Evolutionary conservation across 768 basidiomycete species (phyloP).

Genomic region (Albatrellus ellisii): DNA sequence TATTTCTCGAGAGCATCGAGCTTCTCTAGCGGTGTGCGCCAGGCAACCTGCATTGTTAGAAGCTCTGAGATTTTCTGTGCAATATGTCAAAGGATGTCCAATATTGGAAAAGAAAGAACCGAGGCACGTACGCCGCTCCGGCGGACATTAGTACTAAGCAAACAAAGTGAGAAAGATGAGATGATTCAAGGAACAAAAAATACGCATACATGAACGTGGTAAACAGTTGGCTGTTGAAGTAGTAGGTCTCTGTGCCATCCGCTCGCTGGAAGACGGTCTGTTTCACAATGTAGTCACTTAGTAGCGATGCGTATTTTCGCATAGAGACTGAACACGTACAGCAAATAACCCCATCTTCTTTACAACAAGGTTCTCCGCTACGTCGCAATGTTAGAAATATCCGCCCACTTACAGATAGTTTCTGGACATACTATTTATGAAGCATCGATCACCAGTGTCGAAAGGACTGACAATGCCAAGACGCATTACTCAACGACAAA

Average conservation of each 20-base stretch:
- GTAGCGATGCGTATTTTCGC: background rate
- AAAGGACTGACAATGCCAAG: slow-evolving; percentile 38
- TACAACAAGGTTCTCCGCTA: slow-evolving; percentile 58
- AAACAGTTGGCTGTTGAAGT: slow-evolving; percentile 69
- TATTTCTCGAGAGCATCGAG: slow-evolving; percentile 54
- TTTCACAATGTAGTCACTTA: background rate
- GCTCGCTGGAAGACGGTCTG: slow-evolving; percentile 57
- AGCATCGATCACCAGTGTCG: slow-evolving; percentile 73
- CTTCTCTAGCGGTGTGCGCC: slow-evolving; percentile 62
- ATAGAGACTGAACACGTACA: slow-evolving; percentile 21
- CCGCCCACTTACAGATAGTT: background rate
- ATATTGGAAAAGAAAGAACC: slow-evolving; percentile 7
- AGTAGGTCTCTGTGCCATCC: slow-evolving; percentile 72
- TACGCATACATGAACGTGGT: slow-evolving; percentile 54
- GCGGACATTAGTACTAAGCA: slow-evolving; percentile 49
- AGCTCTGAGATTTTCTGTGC: slow-evolving; percentile 53
- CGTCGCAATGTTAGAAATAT: background rate
- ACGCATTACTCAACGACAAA: slow-evolving; percentile 4
- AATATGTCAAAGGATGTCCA: background rate
- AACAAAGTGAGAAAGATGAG: background rate
- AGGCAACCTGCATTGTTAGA: slow-evolving; percentile 57
- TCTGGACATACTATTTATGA: slow-evolving; percentile 40
- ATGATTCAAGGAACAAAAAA: background rate
- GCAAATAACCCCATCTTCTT: slow-evolving; percentile 76
- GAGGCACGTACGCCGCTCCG: slow-evolving; percentile 44